Evolutionary conservation across 306 rosid genomes (phyloP).

Genomic region (Cicer arietinum): DNA sequence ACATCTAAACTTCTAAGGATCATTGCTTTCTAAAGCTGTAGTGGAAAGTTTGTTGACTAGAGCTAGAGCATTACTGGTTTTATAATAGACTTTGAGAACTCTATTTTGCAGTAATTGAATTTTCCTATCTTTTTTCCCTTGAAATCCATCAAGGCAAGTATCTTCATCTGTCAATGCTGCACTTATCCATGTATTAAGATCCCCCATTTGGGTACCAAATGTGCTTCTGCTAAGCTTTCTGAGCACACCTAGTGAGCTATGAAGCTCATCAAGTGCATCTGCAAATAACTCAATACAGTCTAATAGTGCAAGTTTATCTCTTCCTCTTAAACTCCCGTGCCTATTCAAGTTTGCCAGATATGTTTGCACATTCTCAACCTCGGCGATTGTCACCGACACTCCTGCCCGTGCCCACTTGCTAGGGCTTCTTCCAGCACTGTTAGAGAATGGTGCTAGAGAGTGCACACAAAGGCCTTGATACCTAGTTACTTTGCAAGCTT

Average conservation of each 20-base stretch:
- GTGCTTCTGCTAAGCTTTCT: constrained; percentile 60
- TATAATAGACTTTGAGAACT: constrained; percentile 47
- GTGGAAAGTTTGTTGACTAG: constrained; percentile 65
- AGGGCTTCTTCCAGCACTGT: constrained; percentile 57
- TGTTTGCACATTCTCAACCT: constrained; percentile 47
- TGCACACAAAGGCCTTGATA: constrained; percentile 56
- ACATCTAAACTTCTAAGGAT: constrained; percentile 31
- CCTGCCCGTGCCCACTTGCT: constrained; percentile 73
- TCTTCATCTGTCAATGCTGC: constrained; percentile 66
- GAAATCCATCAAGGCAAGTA: constrained; percentile 70
- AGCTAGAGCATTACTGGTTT: constrained; percentile 73
- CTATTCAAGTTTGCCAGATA: constrained; percentile 47
- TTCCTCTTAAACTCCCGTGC: constrained; percentile 38
- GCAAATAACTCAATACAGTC: constrained; percentile 61
- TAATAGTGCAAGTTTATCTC: constrained; percentile 53
- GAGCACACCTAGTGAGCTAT: constrained; percentile 59
- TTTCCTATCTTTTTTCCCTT: constrained; percentile 40
- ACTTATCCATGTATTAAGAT: constrained; percentile 74
- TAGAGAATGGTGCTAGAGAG: constrained; percentile 59
- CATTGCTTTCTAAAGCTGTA: constrained; percentile 49
- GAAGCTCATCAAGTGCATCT: constrained; percentile 65
- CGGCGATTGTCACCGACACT: constrained; percentile 65
- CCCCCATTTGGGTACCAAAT: constrained; percentile 60
- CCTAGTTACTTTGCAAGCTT: constrained; percentile 69
- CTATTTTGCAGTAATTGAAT: constrained; percentile 44